A percentile compares a stretch with the other conserved stretches of the same genome.
Evolutionary conservation across 2,329 filamentous ascomycete species (phyloP).

Genomic region (Epicoccum nigrum): DNA sequence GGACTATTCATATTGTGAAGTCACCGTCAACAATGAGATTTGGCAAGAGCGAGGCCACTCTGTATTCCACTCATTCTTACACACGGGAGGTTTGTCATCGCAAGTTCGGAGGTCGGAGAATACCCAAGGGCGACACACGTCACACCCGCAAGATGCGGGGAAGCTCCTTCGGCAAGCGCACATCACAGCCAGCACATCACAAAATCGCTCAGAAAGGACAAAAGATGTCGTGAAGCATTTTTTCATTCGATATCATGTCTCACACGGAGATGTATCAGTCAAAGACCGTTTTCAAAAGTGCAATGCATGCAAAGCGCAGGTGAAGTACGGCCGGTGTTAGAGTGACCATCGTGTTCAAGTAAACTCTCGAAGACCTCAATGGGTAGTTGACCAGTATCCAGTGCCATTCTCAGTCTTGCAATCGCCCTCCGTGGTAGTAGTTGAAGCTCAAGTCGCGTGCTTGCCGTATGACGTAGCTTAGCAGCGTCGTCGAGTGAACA

Average conservation of each 20-base stretch:
- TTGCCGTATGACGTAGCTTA: slow-evolving; percentile 34
- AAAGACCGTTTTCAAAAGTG: slow-evolving; percentile 41
- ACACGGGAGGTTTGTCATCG: not conserved
- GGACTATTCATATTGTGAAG: no score
- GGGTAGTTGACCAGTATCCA: slow-evolving; percentile 45
- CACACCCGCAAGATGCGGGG: slow-evolving; percentile 17
- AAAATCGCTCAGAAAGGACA: slow-evolving; percentile 9
- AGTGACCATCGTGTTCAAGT: slow-evolving; percentile 43
- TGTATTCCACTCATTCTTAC: no score
- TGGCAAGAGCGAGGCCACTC: no score
- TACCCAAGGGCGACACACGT: not conserved
- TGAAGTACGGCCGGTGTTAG: slow-evolving; percentile 44
- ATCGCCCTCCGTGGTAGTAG: slow-evolving; percentile 28
- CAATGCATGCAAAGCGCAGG: slow-evolving; percentile 17
- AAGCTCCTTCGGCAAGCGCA: slow-evolving; percentile 18
- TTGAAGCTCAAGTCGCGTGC: slow-evolving; percentile 37
- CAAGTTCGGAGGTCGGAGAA: not conserved
- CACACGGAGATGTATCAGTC: slow-evolving; percentile 46
- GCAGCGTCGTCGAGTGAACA: slow-evolving; percentile 31
- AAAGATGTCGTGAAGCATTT: slow-evolving; percentile 46
- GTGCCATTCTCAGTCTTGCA: slow-evolving; percentile 35
- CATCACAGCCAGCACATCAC: slow-evolving; percentile 19
- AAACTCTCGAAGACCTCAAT: slow-evolving; percentile 45
- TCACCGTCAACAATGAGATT: no score
- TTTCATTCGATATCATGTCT: slow-evolving; percentile 43